phyloP scores from a whole-genome alignment of 768 basidiomycete genomes.

The Infundibulicybe gibba region DNA sequence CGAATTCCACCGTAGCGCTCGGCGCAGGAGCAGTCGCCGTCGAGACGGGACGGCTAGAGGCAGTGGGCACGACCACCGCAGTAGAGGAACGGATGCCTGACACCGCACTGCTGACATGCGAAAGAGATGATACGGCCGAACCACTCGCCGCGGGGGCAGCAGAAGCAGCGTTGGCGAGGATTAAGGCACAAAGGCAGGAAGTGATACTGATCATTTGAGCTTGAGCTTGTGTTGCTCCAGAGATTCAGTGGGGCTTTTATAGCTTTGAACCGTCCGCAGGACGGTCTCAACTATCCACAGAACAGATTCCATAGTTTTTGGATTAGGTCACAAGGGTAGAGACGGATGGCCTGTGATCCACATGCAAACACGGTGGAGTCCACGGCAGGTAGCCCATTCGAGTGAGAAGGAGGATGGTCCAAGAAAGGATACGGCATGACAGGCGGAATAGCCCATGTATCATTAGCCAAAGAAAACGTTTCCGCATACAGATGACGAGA shows the following conservation, averaged over 20 bases:
- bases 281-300: background rate
- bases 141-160: conserved; percentile 22
- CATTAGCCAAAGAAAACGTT: no score
- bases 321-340: background rate
- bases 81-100: background rate
- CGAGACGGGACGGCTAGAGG: conserved; percentile 5
- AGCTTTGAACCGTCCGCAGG: conserved; percentile 4
- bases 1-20: conserved; percentile 40
- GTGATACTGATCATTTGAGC: conserved; percentile 37
- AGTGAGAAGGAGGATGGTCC: no score
- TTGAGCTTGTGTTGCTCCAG: background rate
- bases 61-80: background rate
- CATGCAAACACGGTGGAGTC: no score
- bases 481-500: no score
- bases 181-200: conserved; percentile 28
- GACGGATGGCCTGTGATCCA: no score
- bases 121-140: background rate
- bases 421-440: no score
- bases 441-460: no score
- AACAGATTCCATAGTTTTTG: background rate
- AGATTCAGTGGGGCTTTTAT: conserved; percentile 5
- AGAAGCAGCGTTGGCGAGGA: conserved; percentile 22
- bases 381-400: no score
- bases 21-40: conserved; percentile 17
- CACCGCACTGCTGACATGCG: background rate